Conservation (phyloP, 78 protist species). For the Polysphondylium violaceum region DNA sequence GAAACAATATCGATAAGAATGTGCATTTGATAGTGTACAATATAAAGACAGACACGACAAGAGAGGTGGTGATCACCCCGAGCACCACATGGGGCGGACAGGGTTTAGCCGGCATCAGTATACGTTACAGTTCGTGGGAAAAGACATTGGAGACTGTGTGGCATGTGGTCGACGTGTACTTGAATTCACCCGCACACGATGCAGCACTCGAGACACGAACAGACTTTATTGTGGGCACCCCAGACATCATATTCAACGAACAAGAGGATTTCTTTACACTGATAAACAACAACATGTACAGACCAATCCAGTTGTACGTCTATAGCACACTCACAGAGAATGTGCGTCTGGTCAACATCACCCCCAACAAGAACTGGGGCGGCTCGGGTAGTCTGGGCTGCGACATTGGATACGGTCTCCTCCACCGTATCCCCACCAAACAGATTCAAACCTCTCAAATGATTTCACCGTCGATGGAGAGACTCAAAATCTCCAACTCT, state of each 20-base stretch:
- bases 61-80: slow-evolving; percentile 68
- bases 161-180: slow-evolving; percentile 86
- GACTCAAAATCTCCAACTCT: not conserved
- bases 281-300: slow-evolving; percentile 62
- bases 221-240: slow-evolving; percentile 88
- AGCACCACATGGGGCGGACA: slow-evolving; percentile 90
- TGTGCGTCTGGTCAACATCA: slow-evolving; percentile 65
- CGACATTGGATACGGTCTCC: slow-evolving; percentile 71
- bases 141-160: slow-evolving; percentile 86
- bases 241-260: slow-evolving; percentile 78
- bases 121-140: slow-evolving; percentile 83
- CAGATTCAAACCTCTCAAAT: slow-evolving; percentile 41
- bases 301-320: slow-evolving; percentile 72
- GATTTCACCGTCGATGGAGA: slow-evolving; percentile 21
- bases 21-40: slow-evolving; percentile 72
- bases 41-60: slow-evolving; percentile 50
- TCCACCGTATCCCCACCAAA: slow-evolving; percentile 73
- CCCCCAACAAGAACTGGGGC: slow-evolving; percentile 83
- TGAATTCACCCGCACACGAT: slow-evolving; percentile 84
- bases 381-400: slow-evolving; percentile 82
- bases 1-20: slow-evolving; percentile 8
- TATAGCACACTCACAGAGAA: slow-evolving; percentile 62
- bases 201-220: slow-evolving; percentile 80
- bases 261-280: slow-evolving; percentile 78
- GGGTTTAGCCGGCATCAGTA: slow-evolving; percentile 88